Evolutionary conservation across 129 eudicot genomes (phyloP).

Genomic region (Scalesia atractyloides): DNA sequence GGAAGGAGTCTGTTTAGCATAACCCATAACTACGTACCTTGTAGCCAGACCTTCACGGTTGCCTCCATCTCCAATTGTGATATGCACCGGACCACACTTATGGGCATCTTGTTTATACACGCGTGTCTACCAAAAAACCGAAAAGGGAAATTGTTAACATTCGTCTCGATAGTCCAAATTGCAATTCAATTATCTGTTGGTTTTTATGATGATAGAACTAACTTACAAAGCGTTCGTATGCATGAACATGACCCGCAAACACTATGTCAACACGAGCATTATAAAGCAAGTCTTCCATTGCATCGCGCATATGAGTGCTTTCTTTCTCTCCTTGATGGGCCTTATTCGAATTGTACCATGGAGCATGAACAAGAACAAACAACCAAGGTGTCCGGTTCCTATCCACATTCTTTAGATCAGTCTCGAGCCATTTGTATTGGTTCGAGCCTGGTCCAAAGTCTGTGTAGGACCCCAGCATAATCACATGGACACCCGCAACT

Average conservation of each 20-base stretch:
- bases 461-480: constrained; percentile 76
- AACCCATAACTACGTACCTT: constrained; percentile 34
- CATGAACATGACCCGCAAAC: constrained; percentile 84
- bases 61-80: constrained; percentile 82
- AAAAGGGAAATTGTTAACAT: not conserved
- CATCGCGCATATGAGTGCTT: constrained; percentile 50
- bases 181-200: not conserved
- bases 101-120: constrained; percentile 51
- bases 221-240: constrained; percentile 86
- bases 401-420: constrained; percentile 57
- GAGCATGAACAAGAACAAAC: constrained; percentile 61
- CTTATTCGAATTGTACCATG: constrained; percentile 75
- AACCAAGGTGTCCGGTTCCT: constrained; percentile 70
- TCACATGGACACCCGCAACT: constrained; percentile 62
- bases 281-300: constrained; percentile 61
- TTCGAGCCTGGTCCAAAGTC: constrained; percentile 54
- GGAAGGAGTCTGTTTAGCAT: no score
- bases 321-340: constrained; percentile 79
- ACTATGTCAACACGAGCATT: constrained; percentile 65
- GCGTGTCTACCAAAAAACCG: constrained; percentile 34
- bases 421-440: constrained; percentile 67
- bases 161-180: not conserved
- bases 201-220: not conserved
- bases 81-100: constrained; percentile 61
- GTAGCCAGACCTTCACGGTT: constrained; percentile 77